These are phyloP conservation scores for Geotrichum candidum DNA, from an alignment of 1,139 yeast species.

Conservation along the genomic window DNA sequence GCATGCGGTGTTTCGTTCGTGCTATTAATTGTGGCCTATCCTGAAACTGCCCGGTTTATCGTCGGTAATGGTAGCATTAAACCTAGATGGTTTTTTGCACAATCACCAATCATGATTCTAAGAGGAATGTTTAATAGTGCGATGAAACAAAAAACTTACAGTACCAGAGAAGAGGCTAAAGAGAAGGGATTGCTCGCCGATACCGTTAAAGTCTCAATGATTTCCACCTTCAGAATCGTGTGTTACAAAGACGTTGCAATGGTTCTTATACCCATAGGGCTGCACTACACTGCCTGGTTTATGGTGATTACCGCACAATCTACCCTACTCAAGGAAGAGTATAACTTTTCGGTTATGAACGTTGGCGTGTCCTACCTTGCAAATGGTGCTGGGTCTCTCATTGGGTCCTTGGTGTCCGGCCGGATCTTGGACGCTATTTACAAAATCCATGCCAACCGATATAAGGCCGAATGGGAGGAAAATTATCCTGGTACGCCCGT, in stretches of 20 bases:
- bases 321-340: constrained; percentile 44
- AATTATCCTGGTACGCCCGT: constrained; percentile 17
- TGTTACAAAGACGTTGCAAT: constrained; percentile 36
- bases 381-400: constrained; percentile 37
- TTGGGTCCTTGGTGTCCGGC: constrained; percentile 35
- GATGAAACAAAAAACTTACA: constrained; percentile 13
- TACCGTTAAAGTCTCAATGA: constrained; percentile 41
- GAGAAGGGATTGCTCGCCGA: constrained; percentile 27
- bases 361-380: constrained; percentile 56
- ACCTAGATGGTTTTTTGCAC: constrained; percentile 40
- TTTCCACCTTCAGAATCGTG: constrained; percentile 33
- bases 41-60: constrained; percentile 64
- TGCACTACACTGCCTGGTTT: constrained; percentile 66
- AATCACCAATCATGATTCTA: constrained; percentile 38
- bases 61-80: constrained; percentile 62
- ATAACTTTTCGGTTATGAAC: constrained; percentile 46
- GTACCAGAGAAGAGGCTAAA: constrained; percentile 26
- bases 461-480: constrained; percentile 37
- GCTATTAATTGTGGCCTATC: constrained; percentile 39
- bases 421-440: constrained; percentile 33
- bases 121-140: constrained; percentile 15
- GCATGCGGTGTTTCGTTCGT: constrained; percentile 46
- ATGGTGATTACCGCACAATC: constrained; percentile 61
- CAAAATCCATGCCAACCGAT: constrained; percentile 39
- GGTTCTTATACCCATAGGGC: constrained; percentile 47